Evolutionary conservation across 2,329 filamentous ascomycete genomes (phyloP).

Genomic region (Tricladium varicosporioides): DNA sequence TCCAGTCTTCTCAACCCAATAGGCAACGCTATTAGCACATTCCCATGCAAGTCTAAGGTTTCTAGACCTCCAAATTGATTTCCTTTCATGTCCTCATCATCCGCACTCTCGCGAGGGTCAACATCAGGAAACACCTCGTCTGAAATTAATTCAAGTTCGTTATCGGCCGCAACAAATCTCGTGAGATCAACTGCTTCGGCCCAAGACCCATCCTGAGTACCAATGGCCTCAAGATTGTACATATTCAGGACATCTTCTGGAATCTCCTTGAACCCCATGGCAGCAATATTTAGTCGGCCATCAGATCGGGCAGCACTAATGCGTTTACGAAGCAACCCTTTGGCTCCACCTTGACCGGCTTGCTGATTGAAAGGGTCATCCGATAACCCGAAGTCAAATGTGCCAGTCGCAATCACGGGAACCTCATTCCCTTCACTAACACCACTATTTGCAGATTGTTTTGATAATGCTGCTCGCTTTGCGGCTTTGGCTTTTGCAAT

Average conservation of each 20-base stretch:
- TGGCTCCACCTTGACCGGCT: conserved; percentile 53
- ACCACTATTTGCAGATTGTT: conserved; percentile 32
- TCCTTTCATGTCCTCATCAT: conserved; percentile 63
- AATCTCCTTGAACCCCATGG: conserved; percentile 74
- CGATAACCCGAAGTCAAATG: conserved; percentile 58
- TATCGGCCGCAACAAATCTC: conserved; percentile 83
- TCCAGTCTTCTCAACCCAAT: conserved; percentile 71
- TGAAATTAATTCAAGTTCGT: conserved; percentile 74
- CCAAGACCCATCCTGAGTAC: conserved; percentile 69
- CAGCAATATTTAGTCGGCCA: conserved; percentile 85
- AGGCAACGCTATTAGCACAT: conserved; percentile 70
- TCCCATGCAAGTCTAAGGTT: conserved; percentile 81
- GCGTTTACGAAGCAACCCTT: conserved; percentile 70
- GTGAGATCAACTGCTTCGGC: conserved; percentile 88
- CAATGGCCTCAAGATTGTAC: conserved; percentile 76
- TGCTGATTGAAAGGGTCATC: conserved; percentile 70
- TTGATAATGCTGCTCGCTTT: conserved; percentile 52
- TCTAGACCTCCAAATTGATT: conserved; percentile 83
- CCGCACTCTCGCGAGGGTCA: conserved; percentile 51
- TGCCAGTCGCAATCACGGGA: conserved; percentile 47
- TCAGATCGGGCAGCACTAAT: conserved; percentile 71
- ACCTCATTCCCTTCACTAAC: conserved; percentile 29
- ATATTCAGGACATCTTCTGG: conserved; percentile 83
- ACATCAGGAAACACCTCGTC: conserved; percentile 78
- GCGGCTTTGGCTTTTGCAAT: conserved; percentile 92